phyloP scores from a whole-genome alignment of 225 moss, liverwort and hornwort genomes.

The Lunularia cruciata region DNA sequence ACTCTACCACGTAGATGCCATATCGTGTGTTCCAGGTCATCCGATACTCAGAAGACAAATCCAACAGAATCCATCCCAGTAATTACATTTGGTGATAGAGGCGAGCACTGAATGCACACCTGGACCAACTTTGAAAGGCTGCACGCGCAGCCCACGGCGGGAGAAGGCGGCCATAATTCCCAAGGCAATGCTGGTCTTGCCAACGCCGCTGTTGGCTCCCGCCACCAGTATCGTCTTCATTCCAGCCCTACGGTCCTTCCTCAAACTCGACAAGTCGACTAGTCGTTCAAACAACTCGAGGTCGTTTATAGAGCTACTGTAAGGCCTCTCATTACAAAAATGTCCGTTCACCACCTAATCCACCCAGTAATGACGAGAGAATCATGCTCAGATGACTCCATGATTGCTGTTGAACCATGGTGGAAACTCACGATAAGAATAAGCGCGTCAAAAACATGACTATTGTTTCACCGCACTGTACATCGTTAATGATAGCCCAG shows the following conservation, averaged over 20 bases:
- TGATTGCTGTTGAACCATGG: not conserved
- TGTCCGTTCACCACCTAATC: not conserved
- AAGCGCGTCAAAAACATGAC: no score
- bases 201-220: conserved; percentile 67
- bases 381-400: not conserved
- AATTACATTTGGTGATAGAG: no score
- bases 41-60: no score
- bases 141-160: conserved; percentile 61
- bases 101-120: conserved; percentile 34
- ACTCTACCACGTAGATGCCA: no score
- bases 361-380: not conserved
- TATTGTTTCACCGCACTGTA: no score
- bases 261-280: not conserved
- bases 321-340: not conserved
- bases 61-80: no score
- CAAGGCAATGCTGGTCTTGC: conserved; percentile 73
- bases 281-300: not conserved
- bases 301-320: not conserved
- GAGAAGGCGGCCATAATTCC: conserved; percentile 69
- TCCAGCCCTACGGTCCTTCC: conserved; percentile 1
- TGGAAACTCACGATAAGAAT: not conserved
- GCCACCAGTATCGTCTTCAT: conserved; percentile 78
- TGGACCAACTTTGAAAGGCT: conserved; percentile 75
- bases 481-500: no score
- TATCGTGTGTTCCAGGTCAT: no score